Conservation (phyloP, 768 basidiomycete genomes). For the Russula vinacea region DNA sequence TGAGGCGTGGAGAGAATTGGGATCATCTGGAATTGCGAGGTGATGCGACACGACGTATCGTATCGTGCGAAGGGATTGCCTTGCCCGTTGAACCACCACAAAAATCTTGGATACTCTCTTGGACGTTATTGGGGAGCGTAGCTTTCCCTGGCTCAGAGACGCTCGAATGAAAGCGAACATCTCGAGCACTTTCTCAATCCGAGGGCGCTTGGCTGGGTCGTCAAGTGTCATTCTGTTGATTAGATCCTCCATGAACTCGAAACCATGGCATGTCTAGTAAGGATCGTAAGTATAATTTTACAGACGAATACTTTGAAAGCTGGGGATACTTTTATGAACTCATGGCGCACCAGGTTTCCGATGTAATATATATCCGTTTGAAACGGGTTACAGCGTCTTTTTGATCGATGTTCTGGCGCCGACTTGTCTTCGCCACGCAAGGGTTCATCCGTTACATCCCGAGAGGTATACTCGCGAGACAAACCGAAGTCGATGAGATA, state of each 20-base stretch:
- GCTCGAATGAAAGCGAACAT: conserved; percentile 8
- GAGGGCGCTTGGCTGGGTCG: conserved; percentile 35
- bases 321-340: conserved; percentile 34
- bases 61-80: conserved; percentile 8
- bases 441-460: conserved; percentile 33
- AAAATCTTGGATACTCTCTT: conserved; percentile 3
- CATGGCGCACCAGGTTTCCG: conserved; percentile 37
- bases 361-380: conserved; percentile 40
- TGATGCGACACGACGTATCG: background rate
- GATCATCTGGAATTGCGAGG: conserved; percentile 11
- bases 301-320: background rate
- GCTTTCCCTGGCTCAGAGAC: conserved; percentile 12
- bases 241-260: conserved; percentile 34
- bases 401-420: conserved; percentile 36
- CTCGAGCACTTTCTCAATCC: too few species aligned
- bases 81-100: background rate
- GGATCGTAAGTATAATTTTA: background rate
- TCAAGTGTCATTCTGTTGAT: conserved; percentile 33
- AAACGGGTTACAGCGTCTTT: conserved; percentile 35
- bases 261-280: conserved; percentile 29
- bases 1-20: background rate
- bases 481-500: conserved; percentile 35
- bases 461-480: conserved; percentile 33
- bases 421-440: conserved; percentile 45
- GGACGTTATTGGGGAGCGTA: conserved; percentile 13